A percentile compares a stretch with the other conserved stretches of the same genome.
Evolutionary conservation across 2,329 filamentous ascomycete species (phyloP).

Genomic region (Dothistroma pini): DNA sequence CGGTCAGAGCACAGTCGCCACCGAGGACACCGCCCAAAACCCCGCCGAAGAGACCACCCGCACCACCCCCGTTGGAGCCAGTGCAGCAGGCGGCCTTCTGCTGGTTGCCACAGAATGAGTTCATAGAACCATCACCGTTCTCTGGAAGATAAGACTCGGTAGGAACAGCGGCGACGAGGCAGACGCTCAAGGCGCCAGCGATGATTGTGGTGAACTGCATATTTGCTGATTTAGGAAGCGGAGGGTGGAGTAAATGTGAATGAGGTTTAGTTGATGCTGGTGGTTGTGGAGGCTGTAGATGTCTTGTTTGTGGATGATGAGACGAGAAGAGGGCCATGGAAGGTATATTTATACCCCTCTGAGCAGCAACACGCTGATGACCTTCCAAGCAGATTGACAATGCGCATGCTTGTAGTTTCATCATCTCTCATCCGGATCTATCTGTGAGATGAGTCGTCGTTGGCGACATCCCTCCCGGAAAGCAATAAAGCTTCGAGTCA

Average conservation of each 20-base stretch:
- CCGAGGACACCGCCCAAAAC: conserved; percentile 3
- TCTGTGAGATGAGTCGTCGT: not conserved
- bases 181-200: conserved; percentile 6
- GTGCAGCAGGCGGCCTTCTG: conserved; percentile 14
- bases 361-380: not conserved
- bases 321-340: not conserved
- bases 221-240: conserved; percentile 6
- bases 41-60: conserved; percentile 3
- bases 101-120: conserved; percentile 8
- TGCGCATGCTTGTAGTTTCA: not conserved
- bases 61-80: not conserved
- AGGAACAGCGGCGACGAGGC: conserved; percentile 7
- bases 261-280: not conserved
- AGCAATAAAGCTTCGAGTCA: not conserved
- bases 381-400: not conserved
- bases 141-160: not conserved
- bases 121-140: conserved; percentile 1
- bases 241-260: not conserved
- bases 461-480: not conserved
- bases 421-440: not conserved
- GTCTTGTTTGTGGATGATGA: not conserved
- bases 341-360: conserved; percentile 3
- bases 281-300: conserved; percentile 1
- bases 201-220: conserved; percentile 16
- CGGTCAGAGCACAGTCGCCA: conserved; percentile 9